These are phyloP conservation scores for Balansia obtecta DNA, from an alignment of 2,329 filamentous ascomycete species.

Conservation along the genomic window DNA sequence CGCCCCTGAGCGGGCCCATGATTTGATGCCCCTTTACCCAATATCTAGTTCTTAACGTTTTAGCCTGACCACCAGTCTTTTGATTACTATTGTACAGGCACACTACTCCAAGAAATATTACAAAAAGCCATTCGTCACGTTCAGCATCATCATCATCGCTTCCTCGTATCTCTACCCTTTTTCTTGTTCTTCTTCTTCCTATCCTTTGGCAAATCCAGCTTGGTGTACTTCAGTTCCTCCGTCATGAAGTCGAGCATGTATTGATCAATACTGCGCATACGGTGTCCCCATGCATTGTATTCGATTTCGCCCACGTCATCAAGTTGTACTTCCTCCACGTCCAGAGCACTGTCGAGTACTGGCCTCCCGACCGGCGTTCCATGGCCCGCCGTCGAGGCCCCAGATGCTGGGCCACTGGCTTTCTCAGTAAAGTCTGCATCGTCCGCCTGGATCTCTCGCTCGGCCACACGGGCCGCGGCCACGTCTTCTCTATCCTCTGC, in stretches of 20 bases:
- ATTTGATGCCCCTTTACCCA: background rate
- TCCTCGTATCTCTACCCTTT: constrained; percentile 45
- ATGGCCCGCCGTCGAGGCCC: constrained; percentile 36
- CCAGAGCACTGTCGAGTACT: constrained; percentile 20
- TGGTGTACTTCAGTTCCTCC: constrained; percentile 43
- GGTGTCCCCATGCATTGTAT: constrained; percentile 45
- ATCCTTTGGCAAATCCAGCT: constrained; percentile 51
- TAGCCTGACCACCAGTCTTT: background rate
- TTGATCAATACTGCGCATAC: constrained; percentile 54
- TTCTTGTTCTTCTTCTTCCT: constrained; percentile 52
- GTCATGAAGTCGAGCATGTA: constrained; percentile 63
- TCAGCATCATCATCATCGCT: constrained; percentile 20
- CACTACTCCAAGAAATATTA: constrained; percentile 3
- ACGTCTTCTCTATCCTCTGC: constrained; percentile 91
- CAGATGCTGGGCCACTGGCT: constrained; percentile 31
- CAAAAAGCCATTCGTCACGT: background rate
- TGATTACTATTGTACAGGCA: constrained; percentile 1
- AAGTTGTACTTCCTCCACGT: constrained; percentile 14
- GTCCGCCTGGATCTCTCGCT: constrained; percentile 79
- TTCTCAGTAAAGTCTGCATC: constrained; percentile 74
- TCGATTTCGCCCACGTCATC: constrained; percentile 30
- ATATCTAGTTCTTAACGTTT: background rate
- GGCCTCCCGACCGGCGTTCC: constrained; percentile 35
- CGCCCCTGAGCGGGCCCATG: background rate
- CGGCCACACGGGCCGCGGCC: constrained; percentile 71